Conservation (phyloP, 2,329 filamentous ascomycete species). For the Penicillium sp. region DNA sequence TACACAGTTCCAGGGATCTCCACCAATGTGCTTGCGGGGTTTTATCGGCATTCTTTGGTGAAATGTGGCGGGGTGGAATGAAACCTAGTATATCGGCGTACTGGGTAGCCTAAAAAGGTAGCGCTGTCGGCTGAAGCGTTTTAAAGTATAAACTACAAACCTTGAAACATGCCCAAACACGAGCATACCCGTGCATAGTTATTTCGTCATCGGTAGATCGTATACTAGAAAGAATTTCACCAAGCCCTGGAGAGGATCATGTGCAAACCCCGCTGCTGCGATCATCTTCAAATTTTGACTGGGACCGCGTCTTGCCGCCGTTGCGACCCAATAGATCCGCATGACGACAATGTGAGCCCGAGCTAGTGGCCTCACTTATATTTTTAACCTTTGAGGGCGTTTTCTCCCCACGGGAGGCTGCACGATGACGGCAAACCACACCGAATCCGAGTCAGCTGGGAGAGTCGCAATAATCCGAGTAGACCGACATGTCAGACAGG, state of each 20-base stretch:
- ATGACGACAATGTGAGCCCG: neutral
- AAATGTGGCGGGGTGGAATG: too few relatives aligned
- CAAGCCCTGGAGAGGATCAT: neutral
- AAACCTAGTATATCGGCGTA: too few relatives aligned
- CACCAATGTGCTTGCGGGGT: too few relatives aligned
- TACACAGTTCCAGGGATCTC: too few relatives aligned
- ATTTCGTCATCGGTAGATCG: neutral
- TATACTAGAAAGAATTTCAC: neutral
- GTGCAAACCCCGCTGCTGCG: neutral
- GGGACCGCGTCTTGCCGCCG: neutral
- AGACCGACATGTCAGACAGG: neutral
- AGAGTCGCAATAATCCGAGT: neutral
- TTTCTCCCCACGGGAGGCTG: neutral
- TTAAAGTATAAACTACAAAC: neutral
- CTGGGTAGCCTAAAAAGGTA: too few relatives aligned
- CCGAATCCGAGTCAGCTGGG: neutral
- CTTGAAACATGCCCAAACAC: neutral
- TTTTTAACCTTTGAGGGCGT: neutral
- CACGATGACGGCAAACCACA: neutral
- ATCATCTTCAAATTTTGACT: neutral
- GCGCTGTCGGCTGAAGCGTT: neutral
- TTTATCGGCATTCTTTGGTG: too few relatives aligned
- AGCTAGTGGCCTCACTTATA: neutral
- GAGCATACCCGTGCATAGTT: neutral
- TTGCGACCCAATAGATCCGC: neutral